Evolutionary conservation across 305 asterid species (phyloP), one percentile per base, ranked within the genome.

Genomic region (Solanum hybrid): DNA sequence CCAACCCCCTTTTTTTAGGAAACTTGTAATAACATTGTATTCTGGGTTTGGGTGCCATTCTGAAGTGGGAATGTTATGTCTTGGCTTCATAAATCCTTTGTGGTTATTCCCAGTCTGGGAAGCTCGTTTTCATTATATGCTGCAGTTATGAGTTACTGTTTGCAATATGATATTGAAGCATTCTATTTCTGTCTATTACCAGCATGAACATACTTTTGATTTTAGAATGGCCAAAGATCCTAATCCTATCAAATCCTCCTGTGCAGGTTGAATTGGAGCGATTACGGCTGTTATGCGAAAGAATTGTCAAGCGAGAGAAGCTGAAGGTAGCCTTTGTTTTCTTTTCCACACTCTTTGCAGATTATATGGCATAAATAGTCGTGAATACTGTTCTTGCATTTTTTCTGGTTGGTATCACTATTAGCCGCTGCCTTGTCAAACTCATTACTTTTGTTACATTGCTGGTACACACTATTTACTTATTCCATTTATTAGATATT

Each of bases 211-310:
- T 57, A 57, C 41, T 31, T 85, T 6, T 85, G 78, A 12, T 61
- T 22, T 17, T 65, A 33, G 88, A 22, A 12, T 85, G 51, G 41
- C 31, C 22, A 29, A 57, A 85, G 88, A 61, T 32, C 78, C 24
- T 61, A 57, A 85, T 85, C 78, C 88, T 61, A 37, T 61, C 78
- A 85, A 61, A 57, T 85, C 51, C 20, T 90, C 41, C 87, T 45
- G 15, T 93, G 72, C 93, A 97, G 99, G 99, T 97, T 91, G 99
- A 97, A 93, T 91, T 97, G 95, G 99, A 97, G 96, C 95, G 98
- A 88, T 90, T 98, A 92, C 99, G 99, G 5, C 99, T 98, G 90
- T 95, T 98, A 87, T 98, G 99, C 86, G 99, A 98, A 91, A 95
- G 99, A 93, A 94, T 98, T 90, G 93, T 94, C 89, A 98, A 95